Percentiles rank a stretch among this genome's conserved stretches.
Evolutionary conservation across 1,284 basidiomycete species (phyloP).

Genomic region (Ceratobasidium sp.): DNA sequence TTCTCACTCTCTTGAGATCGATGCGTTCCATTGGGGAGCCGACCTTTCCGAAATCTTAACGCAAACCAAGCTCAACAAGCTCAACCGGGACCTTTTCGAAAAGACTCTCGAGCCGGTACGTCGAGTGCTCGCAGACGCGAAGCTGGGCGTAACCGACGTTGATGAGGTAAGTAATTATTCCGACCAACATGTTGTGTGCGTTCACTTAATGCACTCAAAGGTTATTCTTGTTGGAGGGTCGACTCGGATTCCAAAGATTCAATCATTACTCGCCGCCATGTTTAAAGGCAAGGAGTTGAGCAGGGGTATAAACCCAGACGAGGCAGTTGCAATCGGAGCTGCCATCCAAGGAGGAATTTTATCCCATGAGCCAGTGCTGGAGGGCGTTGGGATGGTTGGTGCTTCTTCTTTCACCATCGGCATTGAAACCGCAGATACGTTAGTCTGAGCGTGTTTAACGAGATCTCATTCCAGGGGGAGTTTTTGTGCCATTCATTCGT

Average conservation of each 20-base stretch:
- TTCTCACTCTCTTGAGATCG: constrained; percentile 66
- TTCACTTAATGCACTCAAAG: constrained; percentile 46
- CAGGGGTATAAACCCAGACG: constrained; percentile 99
- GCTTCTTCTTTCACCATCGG: constrained; percentile 90
- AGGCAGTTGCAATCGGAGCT: constrained; percentile 99
- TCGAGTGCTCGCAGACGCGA: constrained; percentile 99
- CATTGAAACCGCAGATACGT: constrained; percentile 70
- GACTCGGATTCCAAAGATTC: constrained; percentile 99
- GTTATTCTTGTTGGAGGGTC: constrained; percentile 99
- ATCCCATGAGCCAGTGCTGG: too few relatives aligned
- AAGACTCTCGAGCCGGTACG: constrained; percentile 98
- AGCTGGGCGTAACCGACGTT: constrained; percentile 93
- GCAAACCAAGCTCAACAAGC: constrained; percentile 99
- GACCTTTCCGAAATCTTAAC: constrained; percentile 98
- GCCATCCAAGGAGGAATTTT: constrained; percentile 82
- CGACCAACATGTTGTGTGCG: too few relatives aligned
- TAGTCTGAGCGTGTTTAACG: too few relatives aligned
- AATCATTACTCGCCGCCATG: constrained; percentile 97
- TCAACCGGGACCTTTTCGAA: constrained; percentile 95
- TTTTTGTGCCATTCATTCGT: constrained; percentile 83
- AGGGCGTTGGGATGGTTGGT: too few relatives aligned
- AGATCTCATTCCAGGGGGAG: constrained; percentile 61
- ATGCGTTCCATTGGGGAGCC: constrained; percentile 76
- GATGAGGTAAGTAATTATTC: constrained; percentile 22
- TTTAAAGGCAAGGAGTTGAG: constrained; percentile 96